These are phyloP conservation scores for Trapa bicornis DNA, from an alignment of 345 rosid genomes.

Conservation along the genomic window DNA sequence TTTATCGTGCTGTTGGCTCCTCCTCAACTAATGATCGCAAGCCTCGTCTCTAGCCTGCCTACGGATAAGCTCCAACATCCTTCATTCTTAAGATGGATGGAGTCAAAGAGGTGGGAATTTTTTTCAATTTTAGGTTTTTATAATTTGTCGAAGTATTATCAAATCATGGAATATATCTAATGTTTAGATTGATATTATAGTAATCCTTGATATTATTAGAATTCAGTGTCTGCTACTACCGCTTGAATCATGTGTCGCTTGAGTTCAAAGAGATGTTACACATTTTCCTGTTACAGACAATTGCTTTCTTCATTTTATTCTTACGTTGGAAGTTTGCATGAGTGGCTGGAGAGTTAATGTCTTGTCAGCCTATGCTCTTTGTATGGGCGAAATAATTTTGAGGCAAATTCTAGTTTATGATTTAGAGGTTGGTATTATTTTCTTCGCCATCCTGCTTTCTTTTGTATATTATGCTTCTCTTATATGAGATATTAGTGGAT, in stretches of 20 bases:
- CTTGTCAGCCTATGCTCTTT: no score
- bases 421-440: neutral
- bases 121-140: neutral
- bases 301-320: neutral
- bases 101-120: neutral
- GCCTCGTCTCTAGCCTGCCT: neutral
- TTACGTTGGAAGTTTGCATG: neutral
- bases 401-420: neutral
- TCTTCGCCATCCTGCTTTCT: neutral
- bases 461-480: neutral
- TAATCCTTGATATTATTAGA: neutral
- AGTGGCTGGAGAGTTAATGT: neutral
- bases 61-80: neutral
- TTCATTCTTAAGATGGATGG: neutral
- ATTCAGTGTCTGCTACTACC: neutral
- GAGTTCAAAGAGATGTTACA: neutral
- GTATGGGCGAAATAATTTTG: no score
- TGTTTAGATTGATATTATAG: neutral
- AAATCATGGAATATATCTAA: neutral
- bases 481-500: neutral
- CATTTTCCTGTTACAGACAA: neutral
- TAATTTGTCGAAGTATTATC: neutral
- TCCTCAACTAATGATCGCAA: neutral
- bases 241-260: neutral
- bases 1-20: neutral